Evolutionary conservation across 2,329 filamentous ascomycete species (phyloP), one percentile per base, ranked within the genome.

Genomic region (Cercospora zeina): DNA sequence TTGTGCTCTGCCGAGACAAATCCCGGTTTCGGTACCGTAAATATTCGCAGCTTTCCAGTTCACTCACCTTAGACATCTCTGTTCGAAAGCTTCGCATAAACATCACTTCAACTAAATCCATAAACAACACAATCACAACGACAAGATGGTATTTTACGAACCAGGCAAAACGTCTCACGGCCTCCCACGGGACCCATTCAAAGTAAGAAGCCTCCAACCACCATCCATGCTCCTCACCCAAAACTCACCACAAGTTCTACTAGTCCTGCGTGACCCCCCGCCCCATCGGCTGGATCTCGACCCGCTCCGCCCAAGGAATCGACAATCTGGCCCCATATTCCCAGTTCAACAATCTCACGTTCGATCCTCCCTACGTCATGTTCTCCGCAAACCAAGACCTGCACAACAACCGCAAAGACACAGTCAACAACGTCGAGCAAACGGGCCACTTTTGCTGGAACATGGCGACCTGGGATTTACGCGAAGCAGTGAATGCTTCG

Each of bases 311-410:
- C 14, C 66, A 71, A 6, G 80, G 80, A 62, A 69, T 74, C 54
- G 76, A 82, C 70, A 87, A 87, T 66, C 79, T 87, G 1, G 85
- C 84, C 0, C 85, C 85, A 9, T 87, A 84, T 74, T 81, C 77
- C 0, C 85, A 87, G 73, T 87, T 87, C 78, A 85, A 83, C 72
- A 87, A 87, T 66, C 78, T 87, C 0, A 85, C 82, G 33, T 87
- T 85, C 73, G 83, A 86, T 69, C 85, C 84, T 0, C 85, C 85
- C 0, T 85, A 85, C 68, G 81, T 87, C 30, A 84, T 87, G 81
- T 87, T 87, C 78, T 77, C 77, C 34, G 79, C 82, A 2, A 87
- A 87, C 73, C 82, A 86, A 70, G 83, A 80, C 0, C 73, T 78
- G 0, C 65, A 72, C 8, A 70, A 69, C 2, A 56, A 67, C 0